Percentiles rank a stretch among this genome's conserved stretches.
Evolutionary conservation across 768 basidiomycete species (phyloP).

Genomic region (Rhodocollybia butyracea): DNA sequence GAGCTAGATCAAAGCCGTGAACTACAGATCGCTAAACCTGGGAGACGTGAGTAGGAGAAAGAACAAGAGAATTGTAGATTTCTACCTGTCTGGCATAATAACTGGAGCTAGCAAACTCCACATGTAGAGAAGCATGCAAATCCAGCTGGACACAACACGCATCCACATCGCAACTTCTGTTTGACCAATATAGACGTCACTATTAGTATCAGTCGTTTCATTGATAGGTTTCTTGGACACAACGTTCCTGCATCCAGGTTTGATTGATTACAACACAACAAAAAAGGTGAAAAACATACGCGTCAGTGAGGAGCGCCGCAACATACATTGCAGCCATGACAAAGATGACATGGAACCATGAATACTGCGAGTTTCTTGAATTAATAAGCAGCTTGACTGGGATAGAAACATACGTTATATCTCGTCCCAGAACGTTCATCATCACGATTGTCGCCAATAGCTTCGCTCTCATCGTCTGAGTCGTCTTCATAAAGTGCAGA

Average conservation of each 20-base stretch:
- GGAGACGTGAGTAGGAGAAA: background rate
- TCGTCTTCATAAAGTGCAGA: constrained; percentile 81
- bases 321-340: constrained; percentile 97
- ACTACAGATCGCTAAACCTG: constrained; percentile 1
- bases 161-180: constrained; percentile 99
- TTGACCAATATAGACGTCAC: constrained; percentile 88
- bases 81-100: constrained; percentile 82
- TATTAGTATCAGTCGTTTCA: constrained; percentile 47
- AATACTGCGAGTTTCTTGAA: constrained; percentile 55
- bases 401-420: constrained; percentile 70
- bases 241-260: constrained; percentile 56
- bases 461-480: constrained; percentile 73
- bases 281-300: constrained; percentile 50
- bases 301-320: constrained; percentile 94
- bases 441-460: constrained; percentile 73
- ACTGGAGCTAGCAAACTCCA: constrained; percentile 91
- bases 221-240: constrained; percentile 53
- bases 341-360: constrained; percentile 99
- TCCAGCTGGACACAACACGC: constrained; percentile 94
- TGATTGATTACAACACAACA: background rate
- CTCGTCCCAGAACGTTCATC: constrained; percentile 93
- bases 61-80: background rate
- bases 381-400: constrained; percentile 7
- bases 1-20: too few species aligned
- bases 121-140: constrained; percentile 80